phyloP scores from a whole-genome alignment of 1,284 basidiomycete species.

The Austropuccinia psidii region DNA sequence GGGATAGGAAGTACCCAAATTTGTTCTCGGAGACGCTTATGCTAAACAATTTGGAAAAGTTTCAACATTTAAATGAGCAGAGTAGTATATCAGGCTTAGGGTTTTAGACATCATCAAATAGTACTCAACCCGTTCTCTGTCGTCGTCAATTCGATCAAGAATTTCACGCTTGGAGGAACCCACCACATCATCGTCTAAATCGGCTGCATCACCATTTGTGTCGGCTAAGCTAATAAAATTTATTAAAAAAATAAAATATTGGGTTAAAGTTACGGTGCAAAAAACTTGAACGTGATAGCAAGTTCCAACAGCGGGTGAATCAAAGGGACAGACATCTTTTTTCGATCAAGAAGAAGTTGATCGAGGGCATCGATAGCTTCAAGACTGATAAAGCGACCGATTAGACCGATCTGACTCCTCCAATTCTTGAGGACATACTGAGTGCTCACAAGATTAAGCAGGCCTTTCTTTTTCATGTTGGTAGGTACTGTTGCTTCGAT shows the following conservation, averaged over 20 bases:
- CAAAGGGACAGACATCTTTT: background rate
- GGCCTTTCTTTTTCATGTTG: background rate
- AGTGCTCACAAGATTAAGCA: constrained; percentile 17
- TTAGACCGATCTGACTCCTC: constrained; percentile 4
- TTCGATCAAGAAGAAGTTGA: background rate
- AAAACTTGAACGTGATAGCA: background rate
- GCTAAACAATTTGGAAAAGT: constrained; percentile 7
- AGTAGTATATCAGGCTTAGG: background rate
- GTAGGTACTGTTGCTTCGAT: constrained; percentile 8
- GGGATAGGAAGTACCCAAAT: constrained; percentile 42
- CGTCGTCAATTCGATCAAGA: constrained; percentile 42
- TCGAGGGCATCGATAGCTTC: constrained; percentile 1
- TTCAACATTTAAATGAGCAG: background rate
- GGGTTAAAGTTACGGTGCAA: too few relatives aligned
- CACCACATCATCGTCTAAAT: constrained; percentile 9
- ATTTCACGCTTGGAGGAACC: constrained; percentile 39
- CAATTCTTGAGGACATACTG: constrained; percentile 13
- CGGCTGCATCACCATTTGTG: background rate
- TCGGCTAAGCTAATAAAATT: background rate
- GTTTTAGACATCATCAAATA: background rate
- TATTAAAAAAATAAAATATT: too few relatives aligned
- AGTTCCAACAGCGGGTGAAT: background rate
- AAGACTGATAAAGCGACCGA: background rate
- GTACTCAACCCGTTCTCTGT: constrained; percentile 40
- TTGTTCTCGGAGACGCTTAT: constrained; percentile 41